These are phyloP conservation scores for Blastocystis sp. DNA, from an alignment of 352 stramenopile species.

Conservation along the genomic window DNA sequence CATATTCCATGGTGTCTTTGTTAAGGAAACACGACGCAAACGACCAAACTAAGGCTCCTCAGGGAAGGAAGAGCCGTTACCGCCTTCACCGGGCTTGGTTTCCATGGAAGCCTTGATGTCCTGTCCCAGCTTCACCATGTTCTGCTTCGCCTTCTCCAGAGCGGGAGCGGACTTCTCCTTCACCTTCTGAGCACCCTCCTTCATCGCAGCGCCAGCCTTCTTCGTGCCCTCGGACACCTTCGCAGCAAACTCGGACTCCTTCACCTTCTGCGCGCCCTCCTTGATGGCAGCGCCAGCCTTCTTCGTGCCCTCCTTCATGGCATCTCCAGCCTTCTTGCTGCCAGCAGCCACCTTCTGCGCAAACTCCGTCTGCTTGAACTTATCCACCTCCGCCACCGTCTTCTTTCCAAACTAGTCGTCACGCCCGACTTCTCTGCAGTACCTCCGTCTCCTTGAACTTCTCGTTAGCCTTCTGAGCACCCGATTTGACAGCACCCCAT, in stretches of 20 bases:
- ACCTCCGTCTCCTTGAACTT: constrained; percentile 58
- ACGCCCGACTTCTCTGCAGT: background rate
- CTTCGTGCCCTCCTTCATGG: constrained; percentile 43
- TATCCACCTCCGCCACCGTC: constrained; percentile 33
- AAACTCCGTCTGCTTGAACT: constrained; percentile 68
- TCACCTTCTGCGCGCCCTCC: constrained; percentile 34
- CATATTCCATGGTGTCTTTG: background rate
- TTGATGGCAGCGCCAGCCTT: constrained; percentile 51
- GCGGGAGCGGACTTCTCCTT: constrained; percentile 21
- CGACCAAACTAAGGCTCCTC: constrained; percentile 1
- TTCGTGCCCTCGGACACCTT: constrained; percentile 47
- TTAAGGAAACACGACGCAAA: background rate
- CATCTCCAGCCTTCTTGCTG: constrained; percentile 12
- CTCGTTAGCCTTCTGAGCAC: constrained; percentile 27
- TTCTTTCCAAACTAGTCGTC: constrained; percentile 49
- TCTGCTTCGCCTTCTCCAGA: background rate
- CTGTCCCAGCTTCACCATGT: background rate
- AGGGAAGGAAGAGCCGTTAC: background rate
- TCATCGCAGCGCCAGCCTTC: constrained; percentile 42
- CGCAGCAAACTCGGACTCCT: constrained; percentile 55
- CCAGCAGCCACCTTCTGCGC: constrained; percentile 57
- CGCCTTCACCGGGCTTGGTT: background rate
- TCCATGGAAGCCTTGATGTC: background rate
- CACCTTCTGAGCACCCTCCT: constrained; percentile 54
- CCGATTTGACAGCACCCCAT: constrained; percentile 23